These are phyloP conservation scores for Phytophthora hibernalis DNA, from an alignment of 352 stramenopile genomes.

Conservation along the genomic window DNA sequence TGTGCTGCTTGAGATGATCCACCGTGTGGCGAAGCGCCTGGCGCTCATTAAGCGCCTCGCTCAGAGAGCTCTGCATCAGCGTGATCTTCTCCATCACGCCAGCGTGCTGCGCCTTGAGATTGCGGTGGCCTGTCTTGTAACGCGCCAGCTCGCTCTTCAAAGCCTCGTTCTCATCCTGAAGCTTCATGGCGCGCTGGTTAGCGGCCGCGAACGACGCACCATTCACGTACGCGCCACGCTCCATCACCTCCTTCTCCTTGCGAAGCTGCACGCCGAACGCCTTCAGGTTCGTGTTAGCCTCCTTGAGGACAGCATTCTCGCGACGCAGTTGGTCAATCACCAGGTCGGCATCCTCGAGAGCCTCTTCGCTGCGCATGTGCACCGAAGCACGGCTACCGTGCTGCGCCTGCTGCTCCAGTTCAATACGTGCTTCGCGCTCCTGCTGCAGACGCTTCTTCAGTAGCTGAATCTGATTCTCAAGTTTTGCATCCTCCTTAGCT, in stretches of 20 bases:
- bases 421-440: conserved; percentile 87
- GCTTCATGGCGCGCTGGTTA: conserved; percentile 86
- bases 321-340: conserved; percentile 87
- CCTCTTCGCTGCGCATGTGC: conserved; percentile 82
- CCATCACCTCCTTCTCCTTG: conserved; percentile 92
- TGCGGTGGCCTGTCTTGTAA: conserved; percentile 86
- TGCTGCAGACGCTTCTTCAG: conserved; percentile 93
- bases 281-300: conserved; percentile 87
- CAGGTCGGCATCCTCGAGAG: conserved; percentile 79
- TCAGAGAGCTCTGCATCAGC: conserved; percentile 78
- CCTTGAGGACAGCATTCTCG: conserved; percentile 86
- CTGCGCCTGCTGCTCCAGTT: conserved; percentile 78
- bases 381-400: conserved; percentile 72
- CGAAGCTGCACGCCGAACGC: conserved; percentile 80
- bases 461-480: conserved; percentile 95
- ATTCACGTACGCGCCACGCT: conserved; percentile 88
- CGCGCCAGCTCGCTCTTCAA: conserved; percentile 78
- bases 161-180: conserved; percentile 86
- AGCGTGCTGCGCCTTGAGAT: conserved; percentile 84
- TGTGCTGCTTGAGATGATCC: conserved; percentile 76
- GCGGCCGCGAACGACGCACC: conserved; percentile 85
- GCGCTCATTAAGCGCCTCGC: conserved; percentile 75
- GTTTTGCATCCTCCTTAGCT: conserved; percentile 94
- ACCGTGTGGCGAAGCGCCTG: conserved; percentile 78
- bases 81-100: conserved; percentile 85